Conservation (phyloP, 768 basidiomycete genomes). For the Amanita rubescens region DNA sequence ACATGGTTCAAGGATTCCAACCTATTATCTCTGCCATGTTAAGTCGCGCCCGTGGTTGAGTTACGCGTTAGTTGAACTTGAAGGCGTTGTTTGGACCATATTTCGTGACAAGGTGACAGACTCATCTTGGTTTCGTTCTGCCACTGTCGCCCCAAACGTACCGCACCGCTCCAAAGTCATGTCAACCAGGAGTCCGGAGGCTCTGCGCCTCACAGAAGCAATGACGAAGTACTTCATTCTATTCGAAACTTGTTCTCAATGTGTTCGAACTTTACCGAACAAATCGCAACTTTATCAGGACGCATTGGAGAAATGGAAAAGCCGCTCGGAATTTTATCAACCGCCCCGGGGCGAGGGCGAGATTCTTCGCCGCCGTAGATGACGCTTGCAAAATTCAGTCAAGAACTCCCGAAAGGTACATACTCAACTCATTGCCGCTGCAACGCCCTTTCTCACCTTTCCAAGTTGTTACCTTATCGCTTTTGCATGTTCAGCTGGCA, state of each 20-base stretch:
- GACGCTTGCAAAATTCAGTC: background rate
- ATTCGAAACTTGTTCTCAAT: slow-evolving; percentile 1
- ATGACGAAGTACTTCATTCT: slow-evolving; percentile 2
- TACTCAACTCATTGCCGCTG: background rate
- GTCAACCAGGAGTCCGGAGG: background rate
- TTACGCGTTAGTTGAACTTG: no score
- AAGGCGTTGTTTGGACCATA: no score
- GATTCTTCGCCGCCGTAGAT: background rate
- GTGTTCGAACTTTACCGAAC: slow-evolving; percentile 1
- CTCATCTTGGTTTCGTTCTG: no score
- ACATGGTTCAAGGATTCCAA: no score
- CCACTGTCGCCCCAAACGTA: no score
- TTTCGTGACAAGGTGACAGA: no score
- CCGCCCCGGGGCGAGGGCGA: background rate
- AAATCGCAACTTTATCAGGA: slow-evolving; percentile 1
- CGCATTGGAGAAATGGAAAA: background rate
- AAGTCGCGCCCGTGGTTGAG: no score
- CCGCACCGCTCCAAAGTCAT: background rate
- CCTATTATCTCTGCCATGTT: no score
- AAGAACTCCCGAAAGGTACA: background rate
- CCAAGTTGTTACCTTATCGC: no score
- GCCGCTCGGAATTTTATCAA: background rate
- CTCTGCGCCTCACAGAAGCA: background rate
- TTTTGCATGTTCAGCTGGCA: no score
- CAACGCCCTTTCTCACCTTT: no score